A percentile compares a stretch with the other conserved stretches of the same genome.
Evolutionary conservation across 2,329 filamentous ascomycete species (phyloP).

Genomic region (Diaporthe ampelina): DNA sequence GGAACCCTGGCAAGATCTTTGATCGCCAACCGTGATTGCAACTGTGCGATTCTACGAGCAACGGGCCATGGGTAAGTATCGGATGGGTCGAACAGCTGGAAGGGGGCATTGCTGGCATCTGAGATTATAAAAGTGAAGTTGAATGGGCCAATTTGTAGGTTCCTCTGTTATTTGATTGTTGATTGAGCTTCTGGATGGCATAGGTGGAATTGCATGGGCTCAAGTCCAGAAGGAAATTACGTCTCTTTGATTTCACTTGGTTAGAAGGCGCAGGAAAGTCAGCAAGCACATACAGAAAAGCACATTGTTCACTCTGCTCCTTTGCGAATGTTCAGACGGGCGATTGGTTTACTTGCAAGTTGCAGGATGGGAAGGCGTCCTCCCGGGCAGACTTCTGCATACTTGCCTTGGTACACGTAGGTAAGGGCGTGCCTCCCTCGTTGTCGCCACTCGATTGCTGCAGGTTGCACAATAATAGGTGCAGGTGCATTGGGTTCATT

Average conservation of each 20-base stretch:
- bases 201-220: not conserved
- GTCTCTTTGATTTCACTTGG: not conserved
- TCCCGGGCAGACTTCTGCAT: not conserved
- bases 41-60: too few species aligned
- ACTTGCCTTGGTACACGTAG: not conserved
- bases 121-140: not conserved
- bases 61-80: too few species aligned
- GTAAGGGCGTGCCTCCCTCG: not conserved
- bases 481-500: not conserved
- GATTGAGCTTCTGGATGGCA: not conserved
- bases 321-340: not conserved
- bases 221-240: not conserved
- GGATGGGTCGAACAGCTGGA: not conserved
- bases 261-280: not conserved
- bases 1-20: constrained; percentile 92
- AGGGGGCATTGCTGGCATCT: not conserved
- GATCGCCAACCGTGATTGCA: constrained; percentile 63
- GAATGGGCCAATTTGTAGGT: not conserved
- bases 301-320: not conserved
- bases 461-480: not conserved
- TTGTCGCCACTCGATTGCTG: not conserved
- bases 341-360: not conserved
- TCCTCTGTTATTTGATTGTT: not conserved
- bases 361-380: not conserved
- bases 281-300: not conserved